Conservation (phyloP, 2,329 filamentous ascomycete species). For the Cytospora piceae region DNA sequence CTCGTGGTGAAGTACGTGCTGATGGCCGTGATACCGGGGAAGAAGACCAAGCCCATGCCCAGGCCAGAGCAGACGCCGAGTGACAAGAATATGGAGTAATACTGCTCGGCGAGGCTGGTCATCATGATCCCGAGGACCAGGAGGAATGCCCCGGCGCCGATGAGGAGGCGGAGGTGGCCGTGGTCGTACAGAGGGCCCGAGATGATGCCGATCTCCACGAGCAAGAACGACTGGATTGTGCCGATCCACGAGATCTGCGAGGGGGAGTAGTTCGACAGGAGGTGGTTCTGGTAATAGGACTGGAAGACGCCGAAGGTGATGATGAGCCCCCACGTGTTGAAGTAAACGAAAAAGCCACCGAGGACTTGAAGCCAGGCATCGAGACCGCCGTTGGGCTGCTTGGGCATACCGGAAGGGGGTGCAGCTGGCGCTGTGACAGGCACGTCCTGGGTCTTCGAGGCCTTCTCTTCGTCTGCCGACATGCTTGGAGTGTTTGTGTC, state of each 20-base stretch:
- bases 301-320: slow-evolving; percentile 59
- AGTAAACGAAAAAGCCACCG: slow-evolving; percentile 56
- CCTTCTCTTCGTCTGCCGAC: neutral
- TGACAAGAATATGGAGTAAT: slow-evolving; percentile 50
- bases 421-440: neutral
- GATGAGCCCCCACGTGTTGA: slow-evolving; percentile 56
- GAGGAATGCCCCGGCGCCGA: slow-evolving; percentile 46
- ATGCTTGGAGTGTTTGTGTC: neutral
- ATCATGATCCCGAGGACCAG: slow-evolving; percentile 53
- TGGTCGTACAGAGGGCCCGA: slow-evolving; percentile 52
- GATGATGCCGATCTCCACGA: slow-evolving; percentile 47
- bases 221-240: slow-evolving; percentile 50
- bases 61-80: slow-evolving; percentile 51
- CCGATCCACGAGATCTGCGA: slow-evolving; percentile 52
- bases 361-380: slow-evolving; percentile 60
- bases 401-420: slow-evolving; percentile 5
- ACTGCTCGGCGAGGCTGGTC: slow-evolving; percentile 41
- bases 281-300: slow-evolving; percentile 53
- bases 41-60: slow-evolving; percentile 47
- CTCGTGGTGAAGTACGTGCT: slow-evolving; percentile 40
- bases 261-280: slow-evolving; percentile 38
- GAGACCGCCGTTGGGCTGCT: slow-evolving; percentile 50
- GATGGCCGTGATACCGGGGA: slow-evolving; percentile 42
- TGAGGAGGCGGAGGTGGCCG: slow-evolving; percentile 48
- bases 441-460: neutral